Conservation (phyloP, 2,329 filamentous ascomycete species). For the Ascochyta rabiei region DNA sequence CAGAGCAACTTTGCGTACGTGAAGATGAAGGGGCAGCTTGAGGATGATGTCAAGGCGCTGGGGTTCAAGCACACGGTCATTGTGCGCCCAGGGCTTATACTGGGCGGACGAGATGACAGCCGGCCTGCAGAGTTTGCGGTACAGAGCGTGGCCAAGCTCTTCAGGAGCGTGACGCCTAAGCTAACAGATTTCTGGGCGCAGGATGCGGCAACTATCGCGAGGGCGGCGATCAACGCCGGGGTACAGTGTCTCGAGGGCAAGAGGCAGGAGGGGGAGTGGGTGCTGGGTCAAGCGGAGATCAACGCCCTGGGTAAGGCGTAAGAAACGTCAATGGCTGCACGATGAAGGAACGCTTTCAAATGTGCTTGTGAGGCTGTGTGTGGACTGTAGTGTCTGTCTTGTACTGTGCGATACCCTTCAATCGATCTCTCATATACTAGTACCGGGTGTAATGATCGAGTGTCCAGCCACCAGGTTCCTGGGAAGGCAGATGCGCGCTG, state of each 20-base stretch:
- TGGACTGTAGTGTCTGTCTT: background rate
- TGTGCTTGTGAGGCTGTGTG: background rate
- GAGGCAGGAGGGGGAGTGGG: slow-evolving; percentile 64
- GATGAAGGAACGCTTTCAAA: background rate
- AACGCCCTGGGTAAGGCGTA: slow-evolving; percentile 64
- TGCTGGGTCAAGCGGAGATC: slow-evolving; percentile 66
- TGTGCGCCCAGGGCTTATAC: slow-evolving; percentile 73
- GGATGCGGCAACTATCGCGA: slow-evolving; percentile 70
- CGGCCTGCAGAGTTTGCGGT: slow-evolving; percentile 65
- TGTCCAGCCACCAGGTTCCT: background rate
- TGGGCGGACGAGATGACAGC: slow-evolving; percentile 70
- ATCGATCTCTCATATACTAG: background rate
- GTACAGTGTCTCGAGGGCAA: slow-evolving; percentile 41
- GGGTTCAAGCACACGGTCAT: slow-evolving; percentile 82
- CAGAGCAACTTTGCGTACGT: slow-evolving; percentile 60
- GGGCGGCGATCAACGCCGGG: slow-evolving; percentile 13
- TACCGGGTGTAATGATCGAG: background rate
- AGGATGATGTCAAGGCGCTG: slow-evolving; percentile 74
- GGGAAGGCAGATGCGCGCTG: background rate
- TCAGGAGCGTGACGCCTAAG: slow-evolving; percentile 54
- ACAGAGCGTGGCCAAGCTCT: slow-evolving; percentile 60
- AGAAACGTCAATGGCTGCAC: background rate
- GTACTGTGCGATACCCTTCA: slow-evolving; percentile 4
- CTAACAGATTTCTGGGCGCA: slow-evolving; percentile 73
- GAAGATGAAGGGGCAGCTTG: slow-evolving; percentile 86